Evolutionary conservation across 345 rosid species (phyloP).

Genomic region (Eutrema japonicum): DNA sequence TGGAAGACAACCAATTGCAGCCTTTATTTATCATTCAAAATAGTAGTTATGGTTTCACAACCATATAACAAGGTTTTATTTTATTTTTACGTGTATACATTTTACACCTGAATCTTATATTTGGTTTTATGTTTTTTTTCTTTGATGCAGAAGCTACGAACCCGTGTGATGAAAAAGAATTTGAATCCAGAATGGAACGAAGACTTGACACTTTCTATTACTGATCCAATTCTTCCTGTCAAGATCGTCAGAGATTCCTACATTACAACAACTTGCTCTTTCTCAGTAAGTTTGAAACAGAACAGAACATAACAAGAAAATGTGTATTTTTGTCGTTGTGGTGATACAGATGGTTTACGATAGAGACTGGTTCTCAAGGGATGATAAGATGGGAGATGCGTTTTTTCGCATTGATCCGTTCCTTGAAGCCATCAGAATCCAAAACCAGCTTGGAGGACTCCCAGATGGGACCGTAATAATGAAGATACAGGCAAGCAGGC

Average conservation of each 20-base stretch:
- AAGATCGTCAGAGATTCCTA: slow-evolving; percentile 57
- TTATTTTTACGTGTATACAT: background rate
- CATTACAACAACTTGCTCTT: background rate
- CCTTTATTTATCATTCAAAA: background rate
- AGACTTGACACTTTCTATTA: slow-evolving; percentile 70
- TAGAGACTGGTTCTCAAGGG: slow-evolving; percentile 62
- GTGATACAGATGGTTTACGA: slow-evolving; percentile 67
- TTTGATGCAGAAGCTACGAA: slow-evolving; percentile 66
- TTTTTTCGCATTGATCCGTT: slow-evolving; percentile 56
- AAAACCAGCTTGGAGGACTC: slow-evolving; percentile 39
- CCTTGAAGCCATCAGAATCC: slow-evolving; percentile 56
- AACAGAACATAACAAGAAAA: slow-evolving; percentile 13
- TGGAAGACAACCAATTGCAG: too few relatives aligned
- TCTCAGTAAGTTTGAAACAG: background rate
- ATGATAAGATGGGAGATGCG: slow-evolving; percentile 91
- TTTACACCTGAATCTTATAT: background rate
- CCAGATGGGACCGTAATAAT: slow-evolving; percentile 59
- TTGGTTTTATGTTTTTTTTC: background rate
- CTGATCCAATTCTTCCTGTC: slow-evolving; percentile 64
- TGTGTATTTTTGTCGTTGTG: background rate
- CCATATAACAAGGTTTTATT: background rate
- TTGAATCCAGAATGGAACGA: slow-evolving; percentile 89
- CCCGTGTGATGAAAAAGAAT: slow-evolving; percentile 66
- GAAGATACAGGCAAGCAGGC: slow-evolving; percentile 52
- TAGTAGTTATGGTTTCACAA: background rate